These are phyloP conservation scores for Sclerotinia glacialis DNA, from an alignment of 2,329 filamentous ascomycete genomes.

Conservation along the genomic window DNA sequence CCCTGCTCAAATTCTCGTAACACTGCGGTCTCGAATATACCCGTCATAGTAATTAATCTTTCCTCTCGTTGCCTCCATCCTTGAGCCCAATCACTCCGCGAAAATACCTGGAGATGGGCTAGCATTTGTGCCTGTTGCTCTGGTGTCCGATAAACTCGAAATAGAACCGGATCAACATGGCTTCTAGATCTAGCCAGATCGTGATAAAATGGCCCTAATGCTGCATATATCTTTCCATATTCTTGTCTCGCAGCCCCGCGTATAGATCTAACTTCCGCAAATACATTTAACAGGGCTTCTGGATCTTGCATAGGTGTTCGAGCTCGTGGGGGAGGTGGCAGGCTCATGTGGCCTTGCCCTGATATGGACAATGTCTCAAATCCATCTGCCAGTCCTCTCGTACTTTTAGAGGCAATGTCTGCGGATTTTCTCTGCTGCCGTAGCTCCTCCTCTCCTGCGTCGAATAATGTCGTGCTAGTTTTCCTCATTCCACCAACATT, in stretches of 20 bases:
- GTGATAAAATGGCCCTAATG: conserved; percentile 82
- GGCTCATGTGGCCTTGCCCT: conserved; percentile 41
- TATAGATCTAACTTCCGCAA: conserved; percentile 71
- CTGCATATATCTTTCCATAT: conserved; percentile 87
- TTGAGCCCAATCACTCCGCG: conserved; percentile 74
- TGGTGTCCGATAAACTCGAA: conserved; percentile 81
- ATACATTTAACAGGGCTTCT: conserved; percentile 62
- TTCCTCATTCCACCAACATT: conserved; percentile 34
- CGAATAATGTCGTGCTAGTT: conserved; percentile 65
- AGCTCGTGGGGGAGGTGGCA: conserved; percentile 31
- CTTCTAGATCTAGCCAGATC: conserved; percentile 71
- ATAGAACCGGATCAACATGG: conserved; percentile 78
- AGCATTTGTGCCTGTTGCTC: conserved; percentile 90
- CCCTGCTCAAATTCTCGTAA: conserved; percentile 90
- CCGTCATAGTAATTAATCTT: conserved; percentile 69
- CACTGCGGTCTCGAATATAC: conserved; percentile 86
- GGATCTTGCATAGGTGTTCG: conserved; percentile 53
- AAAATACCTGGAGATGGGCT: conserved; percentile 73
- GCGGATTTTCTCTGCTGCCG: conserved; percentile 47
- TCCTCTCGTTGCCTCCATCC: conserved; percentile 71
- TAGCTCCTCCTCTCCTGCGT: conserved; percentile 67
- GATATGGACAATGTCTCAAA: conserved; percentile 73
- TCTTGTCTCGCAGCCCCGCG: conserved; percentile 83
- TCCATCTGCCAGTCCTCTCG: conserved; percentile 57
- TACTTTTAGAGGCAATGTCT: conserved; percentile 32